Base-by-base conservation (phyloP, 148 eudicot genomes). In the Diospyros lotus region DNA sequence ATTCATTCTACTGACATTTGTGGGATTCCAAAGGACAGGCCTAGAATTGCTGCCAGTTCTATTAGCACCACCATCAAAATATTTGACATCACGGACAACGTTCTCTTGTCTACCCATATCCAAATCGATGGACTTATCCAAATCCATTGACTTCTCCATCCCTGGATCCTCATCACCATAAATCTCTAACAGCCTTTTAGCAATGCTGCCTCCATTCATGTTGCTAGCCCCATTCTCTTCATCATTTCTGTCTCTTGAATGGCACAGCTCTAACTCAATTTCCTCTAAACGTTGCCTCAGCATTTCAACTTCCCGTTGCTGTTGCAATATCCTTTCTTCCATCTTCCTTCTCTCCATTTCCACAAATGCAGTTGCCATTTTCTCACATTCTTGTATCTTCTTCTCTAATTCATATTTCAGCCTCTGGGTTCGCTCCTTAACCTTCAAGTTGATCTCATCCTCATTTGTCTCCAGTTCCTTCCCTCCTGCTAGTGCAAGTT, bases 91-190 rank as follows among this genome's bases (percentile, higher is more conserved):
- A 64, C 75, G 81, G 9, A 84, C 71, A 64, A 75, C 73, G 0
- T 79, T 77, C 63, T 86, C 89, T 67, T 86, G 86, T 40, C 88
- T 91, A 28, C 80, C 89, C 64, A 66, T 83, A n/a, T 93, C 99
- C 76, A 89, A 13, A 62, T 87, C 90, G 72, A 82, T 58, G 1
- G 90, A 87, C 40, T 67, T 80, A 66, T 71, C 82, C 82, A 87
- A 78, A 67, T 96, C 99, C 99, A 96, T 96, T 4, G 98, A 96
- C 78, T 93, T 93, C 59, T 80, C 85, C 98, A 95, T 96, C 54
- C 90, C 91, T 0, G 90, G 84, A 75, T 93, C 98, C 45, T 89
- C 99, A 41, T 89, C 91, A 51, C 83, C 79, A 69, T 82, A 89
- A 1, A 79, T 82, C 66, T 93, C 93, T 79, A 87, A 73, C 17